Evolutionary conservation across 1,139 yeast species (phyloP).

Genomic region (Candida anutae): DNA sequence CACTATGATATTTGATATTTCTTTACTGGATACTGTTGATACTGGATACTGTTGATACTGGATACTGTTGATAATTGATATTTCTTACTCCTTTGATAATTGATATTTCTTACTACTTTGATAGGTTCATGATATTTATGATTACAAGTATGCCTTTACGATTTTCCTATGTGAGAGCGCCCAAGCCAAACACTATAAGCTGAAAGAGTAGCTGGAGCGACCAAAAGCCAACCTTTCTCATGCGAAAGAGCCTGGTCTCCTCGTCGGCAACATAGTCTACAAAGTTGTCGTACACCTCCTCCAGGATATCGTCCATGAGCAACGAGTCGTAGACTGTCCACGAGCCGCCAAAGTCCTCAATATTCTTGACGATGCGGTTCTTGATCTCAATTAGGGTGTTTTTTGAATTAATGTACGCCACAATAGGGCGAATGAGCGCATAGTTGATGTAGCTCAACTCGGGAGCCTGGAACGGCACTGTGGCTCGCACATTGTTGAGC

Average conservation of each 20-base stretch:
- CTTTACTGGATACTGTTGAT: too few species aligned
- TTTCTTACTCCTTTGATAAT: too few species aligned
- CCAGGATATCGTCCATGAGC: slow-evolving; percentile 85
- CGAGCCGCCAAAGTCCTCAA: slow-evolving; percentile 83
- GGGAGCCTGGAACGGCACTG: slow-evolving; percentile 76
- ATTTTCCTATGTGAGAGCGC: slow-evolving; percentile 32
- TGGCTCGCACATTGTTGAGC: slow-evolving; percentile 79
- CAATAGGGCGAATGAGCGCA: slow-evolving; percentile 89
- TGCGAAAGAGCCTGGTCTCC: slow-evolving; percentile 59
- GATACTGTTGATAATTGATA: too few species aligned
- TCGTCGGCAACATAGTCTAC: slow-evolving; percentile 86
- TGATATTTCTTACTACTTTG: too few species aligned
- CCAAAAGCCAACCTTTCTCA: slow-evolving; percentile 91
- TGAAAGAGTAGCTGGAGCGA: slow-evolving; percentile 79
- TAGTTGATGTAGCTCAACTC: slow-evolving; percentile 84
- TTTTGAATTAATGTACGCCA: slow-evolving; percentile 85
- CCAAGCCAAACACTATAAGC: slow-evolving; percentile 71
- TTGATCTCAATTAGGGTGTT: slow-evolving; percentile 84
- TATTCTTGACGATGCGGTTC: slow-evolving; percentile 73
- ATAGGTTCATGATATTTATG: too few species aligned
- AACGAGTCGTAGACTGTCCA: slow-evolving; percentile 94
- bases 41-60: too few species aligned
- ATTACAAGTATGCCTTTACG: too few species aligned
- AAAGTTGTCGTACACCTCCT: slow-evolving; percentile 86
- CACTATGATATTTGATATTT: too few species aligned